phyloP scores from a whole-genome alignment of 2,329 filamentous ascomycete species.

The Cercospora zeina region DNA sequence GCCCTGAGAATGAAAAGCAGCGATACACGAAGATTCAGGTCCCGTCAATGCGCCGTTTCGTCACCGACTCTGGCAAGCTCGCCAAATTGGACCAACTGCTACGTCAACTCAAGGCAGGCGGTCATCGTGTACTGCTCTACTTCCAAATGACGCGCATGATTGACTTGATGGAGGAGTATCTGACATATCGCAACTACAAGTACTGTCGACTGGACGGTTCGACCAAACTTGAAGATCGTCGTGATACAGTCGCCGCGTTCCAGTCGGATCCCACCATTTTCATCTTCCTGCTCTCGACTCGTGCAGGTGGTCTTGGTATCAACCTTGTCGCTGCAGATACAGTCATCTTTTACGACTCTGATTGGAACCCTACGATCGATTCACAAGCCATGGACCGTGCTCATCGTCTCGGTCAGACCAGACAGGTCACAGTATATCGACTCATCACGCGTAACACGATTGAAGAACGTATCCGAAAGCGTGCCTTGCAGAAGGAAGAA shows the following conservation, averaged over 20 bases:
- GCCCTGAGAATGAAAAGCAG: conserved; percentile 75
- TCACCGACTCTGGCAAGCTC: conserved; percentile 95
- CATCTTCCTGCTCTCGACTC: conserved; percentile 92
- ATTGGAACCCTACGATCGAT: conserved; percentile 99
- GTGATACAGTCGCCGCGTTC: conserved; percentile 96
- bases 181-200: conserved; percentile 98
- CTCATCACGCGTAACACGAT: conserved; percentile 96
- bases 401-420: conserved; percentile 93
- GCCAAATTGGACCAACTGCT: conserved; percentile 86
- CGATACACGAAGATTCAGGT: conserved; percentile 89
- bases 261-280: conserved; percentile 93
- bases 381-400: conserved; percentile 98
- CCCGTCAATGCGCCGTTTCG: conserved; percentile 95
- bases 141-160: conserved; percentile 99
- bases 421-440: conserved; percentile 94
- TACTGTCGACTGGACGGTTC: conserved; percentile 96
- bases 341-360: conserved; percentile 98
- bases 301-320: conserved; percentile 96
- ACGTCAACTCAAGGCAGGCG: conserved; percentile 84
- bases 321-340: conserved; percentile 96
- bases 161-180: conserved; percentile 97
- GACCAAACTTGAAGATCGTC: conserved; percentile 93
- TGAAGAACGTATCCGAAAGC: conserved; percentile 95
- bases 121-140: conserved; percentile 91
- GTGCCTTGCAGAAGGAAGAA: conserved; percentile 96